Evolutionary conservation across 2,329 filamentous ascomycete genomes (phyloP).

Genomic region (Rhinocladiella similis): DNA sequence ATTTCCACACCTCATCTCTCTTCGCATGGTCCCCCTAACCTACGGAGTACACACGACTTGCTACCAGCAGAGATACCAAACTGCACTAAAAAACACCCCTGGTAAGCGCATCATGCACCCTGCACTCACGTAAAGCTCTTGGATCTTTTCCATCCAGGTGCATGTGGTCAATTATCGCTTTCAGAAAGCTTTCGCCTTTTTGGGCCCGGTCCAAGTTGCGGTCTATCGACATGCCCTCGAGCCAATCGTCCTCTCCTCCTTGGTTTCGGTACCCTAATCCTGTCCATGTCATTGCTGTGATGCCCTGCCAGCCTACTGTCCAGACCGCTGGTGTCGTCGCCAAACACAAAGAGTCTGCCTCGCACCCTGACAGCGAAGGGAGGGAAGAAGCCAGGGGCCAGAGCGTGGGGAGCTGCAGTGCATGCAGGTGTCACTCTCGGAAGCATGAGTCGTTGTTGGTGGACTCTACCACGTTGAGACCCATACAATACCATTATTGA

Average conservation of each 20-base stretch:
- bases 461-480: too few relatives aligned
- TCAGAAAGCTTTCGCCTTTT: not conserved
- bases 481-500: too few relatives aligned
- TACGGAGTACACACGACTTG: too few relatives aligned
- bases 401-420: too few relatives aligned
- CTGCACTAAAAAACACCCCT: not conserved
- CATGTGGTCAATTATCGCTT: not conserved
- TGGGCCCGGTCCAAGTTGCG: constrained; percentile 1
- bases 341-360: not conserved
- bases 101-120: not conserved
- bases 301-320: constrained; percentile 1
- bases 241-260: constrained; percentile 3
- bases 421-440: too few relatives aligned
- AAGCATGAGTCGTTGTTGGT: too few relatives aligned
- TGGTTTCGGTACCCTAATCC: not conserved
- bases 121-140: not conserved
- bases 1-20: too few relatives aligned
- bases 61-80: too few relatives aligned
- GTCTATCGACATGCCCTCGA: constrained; percentile 5
- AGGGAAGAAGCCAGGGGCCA: too few relatives aligned
- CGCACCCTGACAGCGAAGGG: too few relatives aligned
- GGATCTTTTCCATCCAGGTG: not conserved
- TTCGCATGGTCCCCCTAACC: too few relatives aligned
- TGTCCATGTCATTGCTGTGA: not conserved
- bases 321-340: not conserved